These are phyloP conservation scores for Candolleomyces eurysporus DNA, from an alignment of 768 basidiomycete species.

Conservation along the genomic window DNA sequence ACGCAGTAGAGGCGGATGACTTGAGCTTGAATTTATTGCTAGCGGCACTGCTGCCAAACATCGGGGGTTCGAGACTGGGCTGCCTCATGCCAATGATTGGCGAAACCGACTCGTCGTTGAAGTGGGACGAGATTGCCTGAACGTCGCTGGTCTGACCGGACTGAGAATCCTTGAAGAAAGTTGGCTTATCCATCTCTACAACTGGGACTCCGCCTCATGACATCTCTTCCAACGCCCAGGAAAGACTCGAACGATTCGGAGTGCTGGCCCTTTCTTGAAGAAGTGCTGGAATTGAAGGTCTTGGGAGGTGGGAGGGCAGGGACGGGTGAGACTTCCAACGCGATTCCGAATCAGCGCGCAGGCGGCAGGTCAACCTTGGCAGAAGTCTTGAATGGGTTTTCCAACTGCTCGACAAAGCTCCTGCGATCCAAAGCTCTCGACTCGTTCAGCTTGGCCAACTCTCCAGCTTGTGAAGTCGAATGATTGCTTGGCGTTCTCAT, in stretches of 20 bases:
- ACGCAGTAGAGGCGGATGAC: constrained; percentile 15
- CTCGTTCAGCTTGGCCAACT: constrained; percentile 66
- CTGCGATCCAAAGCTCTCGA: constrained; percentile 64
- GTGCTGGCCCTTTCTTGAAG: too few relatives aligned
- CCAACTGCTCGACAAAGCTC: constrained; percentile 82
- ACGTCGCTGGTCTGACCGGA: constrained; percentile 12
- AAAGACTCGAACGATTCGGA: not conserved
- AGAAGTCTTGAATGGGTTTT: constrained; percentile 76
- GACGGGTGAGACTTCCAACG: constrained; percentile 49
- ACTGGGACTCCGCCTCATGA: constrained; percentile 24
- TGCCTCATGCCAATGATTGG: constrained; percentile 27
- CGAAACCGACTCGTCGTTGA: constrained; percentile 14
- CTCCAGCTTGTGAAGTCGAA: constrained; percentile 88
- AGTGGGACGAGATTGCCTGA: not conserved
- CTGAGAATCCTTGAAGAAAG: constrained; percentile 11
- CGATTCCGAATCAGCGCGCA: constrained; percentile 38
- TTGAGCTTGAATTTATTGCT: not conserved
- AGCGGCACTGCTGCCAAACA: not conserved
- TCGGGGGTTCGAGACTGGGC: constrained; percentile 22
- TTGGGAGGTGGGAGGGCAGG: constrained; percentile 43
- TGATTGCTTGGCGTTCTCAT: constrained; percentile 56
- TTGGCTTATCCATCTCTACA: constrained; percentile 29
- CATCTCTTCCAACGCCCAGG: constrained; percentile 7
- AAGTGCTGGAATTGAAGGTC: not conserved
- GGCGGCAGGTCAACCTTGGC: constrained; percentile 64